A percentile compares a stretch with the other conserved stretches of the same genome.
These are phyloP conservation scores for Nicotiana paniculata DNA, from an alignment of 257 asterid genomes.

Conservation along the genomic window DNA sequence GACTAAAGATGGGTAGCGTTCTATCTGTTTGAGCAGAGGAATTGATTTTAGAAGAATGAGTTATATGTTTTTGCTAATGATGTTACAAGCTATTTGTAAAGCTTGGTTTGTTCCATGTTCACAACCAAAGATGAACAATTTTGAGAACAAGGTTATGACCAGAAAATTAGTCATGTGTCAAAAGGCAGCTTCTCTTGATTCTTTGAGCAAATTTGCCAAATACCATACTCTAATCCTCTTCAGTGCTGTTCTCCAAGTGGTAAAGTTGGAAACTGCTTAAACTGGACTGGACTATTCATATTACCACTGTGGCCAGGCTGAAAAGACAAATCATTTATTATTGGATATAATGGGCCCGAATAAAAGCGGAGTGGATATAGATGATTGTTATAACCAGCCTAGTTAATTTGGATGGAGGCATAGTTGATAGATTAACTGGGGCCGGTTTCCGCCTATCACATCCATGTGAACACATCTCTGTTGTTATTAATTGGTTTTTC, in stretches of 20 bases:
- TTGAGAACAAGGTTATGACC: not conserved
- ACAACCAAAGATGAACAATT: not conserved
- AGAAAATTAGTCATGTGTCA: not conserved
- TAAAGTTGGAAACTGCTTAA: not conserved
- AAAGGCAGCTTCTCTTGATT: not conserved
- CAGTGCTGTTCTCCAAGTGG: not conserved
- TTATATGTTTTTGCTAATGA: not conserved
- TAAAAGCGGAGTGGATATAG: not conserved
- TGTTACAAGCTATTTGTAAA: not conserved
- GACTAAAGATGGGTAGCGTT: not conserved
- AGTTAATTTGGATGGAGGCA: not conserved
- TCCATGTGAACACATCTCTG: not conserved
- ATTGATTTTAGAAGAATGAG: not conserved
- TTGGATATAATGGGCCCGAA: not conserved
- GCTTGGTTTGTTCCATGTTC: not conserved
- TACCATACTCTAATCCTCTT: not conserved
- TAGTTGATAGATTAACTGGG: not conserved
- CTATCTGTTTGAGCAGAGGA: constrained; percentile 2
- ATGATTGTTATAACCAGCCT: not conserved
- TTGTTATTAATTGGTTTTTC: not conserved
- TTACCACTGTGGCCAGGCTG: not conserved
- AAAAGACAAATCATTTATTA: not conserved
- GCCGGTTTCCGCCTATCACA: not conserved
- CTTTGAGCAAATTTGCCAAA: not conserved
- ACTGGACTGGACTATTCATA: not conserved